A percentile compares a stretch with the other conserved stretches of the same genome.
Evolutionary conservation across 176 grass and related monocot genomes (phyloP).

Genomic region (Zea luxurians): DNA sequence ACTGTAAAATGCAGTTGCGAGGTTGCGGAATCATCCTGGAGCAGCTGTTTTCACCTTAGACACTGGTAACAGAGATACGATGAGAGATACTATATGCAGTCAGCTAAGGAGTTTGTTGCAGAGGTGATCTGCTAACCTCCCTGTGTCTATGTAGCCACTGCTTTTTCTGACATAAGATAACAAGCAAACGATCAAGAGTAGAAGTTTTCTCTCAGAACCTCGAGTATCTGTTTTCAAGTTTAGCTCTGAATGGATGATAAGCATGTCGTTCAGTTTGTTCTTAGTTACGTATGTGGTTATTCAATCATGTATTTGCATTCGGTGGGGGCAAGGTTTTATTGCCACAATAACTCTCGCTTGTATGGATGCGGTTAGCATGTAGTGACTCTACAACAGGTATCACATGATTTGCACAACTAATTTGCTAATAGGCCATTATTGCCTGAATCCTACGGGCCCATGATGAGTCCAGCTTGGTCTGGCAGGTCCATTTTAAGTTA

Average conservation of each 20-base stretch:
- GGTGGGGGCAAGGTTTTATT: neutral
- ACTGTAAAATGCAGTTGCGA: constrained; percentile 59
- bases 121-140: constrained; percentile 39
- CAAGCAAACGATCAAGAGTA: neutral
- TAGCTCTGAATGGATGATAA: constrained; percentile 28
- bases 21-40: constrained; percentile 95
- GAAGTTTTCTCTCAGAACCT: constrained; percentile 13
- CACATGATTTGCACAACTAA: constrained; percentile 26
- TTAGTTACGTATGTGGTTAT: neutral
- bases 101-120: constrained; percentile 61
- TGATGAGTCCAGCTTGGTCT: constrained; percentile 36
- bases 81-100: constrained; percentile 60
- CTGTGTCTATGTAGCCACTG: neutral
- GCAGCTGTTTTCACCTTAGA: constrained; percentile 68
- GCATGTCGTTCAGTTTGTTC: neutral
- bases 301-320: constrained; percentile 34
- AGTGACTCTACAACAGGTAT: constrained; percentile 28
- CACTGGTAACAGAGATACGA: constrained; percentile 63
- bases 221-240: constrained; percentile 7
- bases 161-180: constrained; percentile 6
- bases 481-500: constrained; percentile 7
- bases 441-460: constrained; percentile 14
- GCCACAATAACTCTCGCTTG: neutral
- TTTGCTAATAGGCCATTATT: constrained; percentile 34
- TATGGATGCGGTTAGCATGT: constrained; percentile 22